Percentiles rank a stretch among this genome's conserved stretches.
phyloP scores from a whole-genome alignment of 371 early-diverging fungal species.

The Rhizopus delemar region DNA sequence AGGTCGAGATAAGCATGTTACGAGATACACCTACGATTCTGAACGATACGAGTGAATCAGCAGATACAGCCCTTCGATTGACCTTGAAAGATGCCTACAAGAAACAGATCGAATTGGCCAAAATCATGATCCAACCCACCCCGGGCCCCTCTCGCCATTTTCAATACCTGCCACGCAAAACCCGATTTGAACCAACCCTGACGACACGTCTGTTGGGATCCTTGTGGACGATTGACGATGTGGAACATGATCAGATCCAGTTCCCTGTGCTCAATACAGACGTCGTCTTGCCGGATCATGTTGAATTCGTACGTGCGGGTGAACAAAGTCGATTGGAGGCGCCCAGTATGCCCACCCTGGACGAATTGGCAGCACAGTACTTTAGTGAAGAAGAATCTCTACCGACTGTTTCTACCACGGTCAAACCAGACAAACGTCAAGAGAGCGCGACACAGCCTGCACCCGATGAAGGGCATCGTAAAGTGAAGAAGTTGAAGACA shows the following conservation, averaged over 20 bases:
- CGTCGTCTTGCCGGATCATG: neutral
- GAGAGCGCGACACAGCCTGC: constrained; percentile 14
- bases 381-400: too few relatives aligned
- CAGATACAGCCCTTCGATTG: neutral
- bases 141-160: neutral
- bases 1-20: too few relatives aligned
- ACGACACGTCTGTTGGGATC: constrained; percentile 8
- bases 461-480: constrained; percentile 1
- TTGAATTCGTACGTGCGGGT: neutral
- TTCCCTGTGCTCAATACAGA: constrained; percentile 6
- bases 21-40: too few relatives aligned
- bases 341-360: neutral
- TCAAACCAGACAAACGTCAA: neutral
- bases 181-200: constrained; percentile 6
- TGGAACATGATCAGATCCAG: neutral
- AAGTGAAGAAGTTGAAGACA: neutral
- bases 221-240: constrained; percentile 9
- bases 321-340: neutral
- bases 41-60: too few relatives aligned
- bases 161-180: constrained; percentile 11
- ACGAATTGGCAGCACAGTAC: neutral
- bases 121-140: constrained; percentile 2
- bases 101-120: constrained; percentile 8
- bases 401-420: too few relatives aligned
- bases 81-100: constrained; percentile 14